phyloP scores from a whole-genome alignment of 306 rosid genomes.

The Boehmeria nivea region DNA sequence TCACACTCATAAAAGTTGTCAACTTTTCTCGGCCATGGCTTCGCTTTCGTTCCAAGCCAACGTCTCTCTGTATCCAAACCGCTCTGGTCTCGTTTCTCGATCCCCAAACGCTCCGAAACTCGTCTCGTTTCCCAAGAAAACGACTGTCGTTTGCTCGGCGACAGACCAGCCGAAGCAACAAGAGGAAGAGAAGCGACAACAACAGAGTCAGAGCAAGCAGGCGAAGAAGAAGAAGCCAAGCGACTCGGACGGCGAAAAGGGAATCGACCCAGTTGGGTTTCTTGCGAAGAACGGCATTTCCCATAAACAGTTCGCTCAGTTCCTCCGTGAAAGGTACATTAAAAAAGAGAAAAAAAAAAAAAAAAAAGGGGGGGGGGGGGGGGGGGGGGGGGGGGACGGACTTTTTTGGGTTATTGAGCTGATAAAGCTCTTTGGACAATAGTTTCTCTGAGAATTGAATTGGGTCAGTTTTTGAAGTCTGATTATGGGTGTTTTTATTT shows the following conservation, averaged over 20 bases:
- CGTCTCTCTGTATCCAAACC: conserved; percentile 28
- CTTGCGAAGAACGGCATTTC: conserved; percentile 70
- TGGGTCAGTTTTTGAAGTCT: neutral
- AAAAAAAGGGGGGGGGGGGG: neutral
- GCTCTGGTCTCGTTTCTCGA: conserved; percentile 28
- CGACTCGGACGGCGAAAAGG: conserved; percentile 45
- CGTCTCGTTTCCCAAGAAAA: conserved; percentile 39
- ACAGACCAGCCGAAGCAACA: conserved; percentile 52
- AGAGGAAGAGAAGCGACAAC: conserved; percentile 23
- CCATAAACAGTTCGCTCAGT: conserved; percentile 73
- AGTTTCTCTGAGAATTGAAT: too few relatives aligned
- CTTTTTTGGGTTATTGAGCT: neutral
- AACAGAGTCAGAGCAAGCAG: conserved; percentile 11
- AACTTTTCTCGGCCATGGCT: conserved; percentile 33
- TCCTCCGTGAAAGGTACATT: conserved; percentile 82
- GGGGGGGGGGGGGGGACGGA: neutral
- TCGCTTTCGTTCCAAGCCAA: conserved; percentile 39
- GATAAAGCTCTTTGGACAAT: too few relatives aligned
- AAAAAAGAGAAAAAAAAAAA: too few relatives aligned
- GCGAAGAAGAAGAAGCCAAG: conserved; percentile 19
- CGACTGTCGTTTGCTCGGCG: conserved; percentile 46
- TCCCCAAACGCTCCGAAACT: conserved; percentile 30
- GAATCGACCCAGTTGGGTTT: conserved; percentile 78
- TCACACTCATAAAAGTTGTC: neutral
- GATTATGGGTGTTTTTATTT: neutral